A percentile compares a stretch with the other conserved stretches of the same genome.
phyloP scores from a whole-genome alignment of 108 stramenopile genomes.

The Skeletonema grethae region DNA sequence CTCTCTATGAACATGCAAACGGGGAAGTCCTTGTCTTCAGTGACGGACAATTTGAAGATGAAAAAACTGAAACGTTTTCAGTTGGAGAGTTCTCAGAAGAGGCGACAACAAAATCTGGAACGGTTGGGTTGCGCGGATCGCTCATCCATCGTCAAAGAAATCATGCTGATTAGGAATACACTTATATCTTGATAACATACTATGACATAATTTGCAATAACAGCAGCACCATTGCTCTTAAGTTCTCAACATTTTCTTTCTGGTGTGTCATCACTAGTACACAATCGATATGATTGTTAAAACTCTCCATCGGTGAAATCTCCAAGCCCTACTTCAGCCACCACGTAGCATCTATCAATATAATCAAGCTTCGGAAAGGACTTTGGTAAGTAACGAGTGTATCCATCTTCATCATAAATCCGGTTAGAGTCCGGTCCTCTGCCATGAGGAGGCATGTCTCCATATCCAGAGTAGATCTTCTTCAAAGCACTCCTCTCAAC shows the following conservation, averaged over 20 bases:
- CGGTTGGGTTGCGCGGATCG: background rate
- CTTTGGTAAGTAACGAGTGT: slow-evolving; percentile 23
- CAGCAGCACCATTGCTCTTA: too few relatives aligned
- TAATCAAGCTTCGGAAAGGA: slow-evolving; percentile 43
- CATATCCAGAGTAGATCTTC: slow-evolving; percentile 24
- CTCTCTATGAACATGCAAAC: background rate
- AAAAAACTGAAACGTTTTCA: slow-evolving; percentile 11
- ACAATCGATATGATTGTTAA: too few relatives aligned
- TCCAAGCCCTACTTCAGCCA: slow-evolving; percentile 7
- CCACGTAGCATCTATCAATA: slow-evolving; percentile 28
- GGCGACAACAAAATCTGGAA: background rate
- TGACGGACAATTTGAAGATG: slow-evolving; percentile 6
- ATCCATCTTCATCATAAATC: slow-evolving; percentile 41
- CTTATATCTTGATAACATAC: background rate
- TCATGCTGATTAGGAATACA: background rate
- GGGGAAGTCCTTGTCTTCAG: slow-evolving; percentile 6
- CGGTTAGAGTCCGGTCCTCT: slow-evolving; percentile 23
- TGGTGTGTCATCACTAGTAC: too few relatives aligned
- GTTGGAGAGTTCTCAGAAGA: slow-evolving; percentile 5
- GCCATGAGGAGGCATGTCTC: slow-evolving; percentile 32
- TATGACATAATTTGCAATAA: background rate
- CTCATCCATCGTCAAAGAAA: slow-evolving; percentile 1
- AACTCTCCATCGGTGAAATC: too few relatives aligned
- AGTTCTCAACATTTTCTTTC: too few relatives aligned
- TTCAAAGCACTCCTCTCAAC: slow-evolving; percentile 5